Evolutionary conservation across 495 filamentous ascomycete species (phyloP), one percentile per base, ranked within the genome.

Genomic region (Lasiosphaeriaceae sp.): DNA sequence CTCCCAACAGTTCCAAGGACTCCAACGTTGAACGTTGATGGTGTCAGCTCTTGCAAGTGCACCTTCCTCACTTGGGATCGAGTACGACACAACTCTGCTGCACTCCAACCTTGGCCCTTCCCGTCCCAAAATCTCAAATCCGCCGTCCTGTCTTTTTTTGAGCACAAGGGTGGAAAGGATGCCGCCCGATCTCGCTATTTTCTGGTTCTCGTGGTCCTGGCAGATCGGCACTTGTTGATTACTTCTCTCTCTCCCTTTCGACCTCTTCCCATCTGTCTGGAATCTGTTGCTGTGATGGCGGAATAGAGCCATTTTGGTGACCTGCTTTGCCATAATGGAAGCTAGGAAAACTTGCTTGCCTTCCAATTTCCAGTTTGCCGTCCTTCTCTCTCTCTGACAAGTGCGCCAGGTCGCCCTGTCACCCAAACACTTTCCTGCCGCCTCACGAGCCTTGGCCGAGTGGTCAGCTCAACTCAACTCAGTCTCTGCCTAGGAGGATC

Each of bases 361-460:
- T 31, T 31, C 4, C 26, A 9, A 9, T 4, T 9, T 31, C 9
- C 26, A 31, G 26, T 9, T 31, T 3, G 9, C 26, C 3, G 26
- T 9, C 26, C 26, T 31, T 31, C 26, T 31, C n/a, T 31, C 26
- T 31, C 26, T n/a, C n/a, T n/a, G n/a, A n/a, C n/a, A n/a, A n/a
- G n/a, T n/a, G n/a, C n/a, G n/a, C n/a, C 39, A n/a, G 39, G 39
- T n/a, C 14, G 39, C 39, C 39, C n/a, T 43, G 8, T n/a, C 39
- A 29, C n/a, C 11, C 39, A 17, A 17, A 44, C 23, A 55, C 47
- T 41, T 48, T 45, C 44, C 44, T 55, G 39, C 39, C 21, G 34
- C 34, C 20, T 52, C 47, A 44, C 34, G 45, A 50, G 48, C 55
- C 39, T 39, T 52, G 55, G 14, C 43, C 55, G 47, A 52, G 41